Evolutionary conservation across 805 yeast species (phyloP).

Genomic region (Zygoascus ofunaensis): DNA sequence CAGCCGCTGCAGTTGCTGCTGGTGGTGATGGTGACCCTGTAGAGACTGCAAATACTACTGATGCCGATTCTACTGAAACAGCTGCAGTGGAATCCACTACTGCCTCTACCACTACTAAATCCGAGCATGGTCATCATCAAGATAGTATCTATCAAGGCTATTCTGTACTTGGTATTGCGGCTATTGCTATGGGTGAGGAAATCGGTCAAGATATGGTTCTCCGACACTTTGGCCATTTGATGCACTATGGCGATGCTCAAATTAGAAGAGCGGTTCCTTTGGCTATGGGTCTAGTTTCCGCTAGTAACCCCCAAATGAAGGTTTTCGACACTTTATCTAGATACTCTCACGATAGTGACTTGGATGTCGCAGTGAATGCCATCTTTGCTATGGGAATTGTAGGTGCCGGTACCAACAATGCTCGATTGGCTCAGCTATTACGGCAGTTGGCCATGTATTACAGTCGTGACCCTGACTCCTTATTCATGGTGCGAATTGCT

Average conservation of each 20-base stretch:
- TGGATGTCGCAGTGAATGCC: constrained; percentile 89
- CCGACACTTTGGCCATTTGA: constrained; percentile 93
- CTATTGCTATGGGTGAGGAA: constrained; percentile 95
- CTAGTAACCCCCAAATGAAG: constrained; percentile 93
- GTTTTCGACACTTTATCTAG: constrained; percentile 94
- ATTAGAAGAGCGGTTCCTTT: constrained; percentile 92
- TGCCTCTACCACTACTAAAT: constrained; percentile 19
- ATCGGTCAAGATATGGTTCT: constrained; percentile 96
- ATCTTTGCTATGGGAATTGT: constrained; percentile 95
- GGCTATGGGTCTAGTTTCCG: constrained; percentile 93
- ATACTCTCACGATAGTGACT: constrained; percentile 90
- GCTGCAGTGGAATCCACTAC: constrained; percentile 4
- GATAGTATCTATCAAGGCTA: constrained; percentile 67
- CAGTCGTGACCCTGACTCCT: constrained; percentile 77
- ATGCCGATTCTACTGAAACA: constrained; percentile 22
- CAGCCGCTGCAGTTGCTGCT: constrained; percentile 15
- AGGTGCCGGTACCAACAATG: constrained; percentile 98
- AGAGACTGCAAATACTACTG: constrained; percentile 9
- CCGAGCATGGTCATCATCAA: constrained; percentile 24
- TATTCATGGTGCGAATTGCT: constrained; percentile 87
- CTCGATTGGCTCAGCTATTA: constrained; percentile 90
- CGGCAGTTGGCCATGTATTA: constrained; percentile 93
- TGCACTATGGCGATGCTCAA: constrained; percentile 93
- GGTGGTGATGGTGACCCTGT: constrained; percentile 25
- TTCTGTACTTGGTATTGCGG: constrained; percentile 89